Conservation (phyloP, 768 basidiomycete genomes). For the Mycena vulgaris region DNA sequence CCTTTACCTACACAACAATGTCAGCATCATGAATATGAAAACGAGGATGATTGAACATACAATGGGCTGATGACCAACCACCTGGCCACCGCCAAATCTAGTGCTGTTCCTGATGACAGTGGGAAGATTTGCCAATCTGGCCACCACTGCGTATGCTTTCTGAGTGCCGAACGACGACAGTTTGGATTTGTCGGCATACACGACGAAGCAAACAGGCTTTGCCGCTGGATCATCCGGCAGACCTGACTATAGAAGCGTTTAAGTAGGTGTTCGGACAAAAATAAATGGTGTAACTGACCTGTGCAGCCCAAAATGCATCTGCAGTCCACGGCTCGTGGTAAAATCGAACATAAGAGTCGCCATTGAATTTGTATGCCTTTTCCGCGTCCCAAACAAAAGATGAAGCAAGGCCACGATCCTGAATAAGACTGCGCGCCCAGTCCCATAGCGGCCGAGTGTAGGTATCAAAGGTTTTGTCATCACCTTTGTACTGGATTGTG, state of each 20-base stretch:
- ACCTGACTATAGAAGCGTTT: neutral
- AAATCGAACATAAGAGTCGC: constrained; percentile 43
- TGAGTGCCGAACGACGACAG: no score
- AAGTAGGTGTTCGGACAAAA: neutral
- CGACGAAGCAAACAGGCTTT: constrained; percentile 33
- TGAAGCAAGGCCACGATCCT: constrained; percentile 39
- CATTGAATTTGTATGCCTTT: constrained; percentile 51
- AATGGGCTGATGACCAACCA: no score
- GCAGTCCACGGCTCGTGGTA: constrained; percentile 58
- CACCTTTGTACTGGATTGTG: no score
- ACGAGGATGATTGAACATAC: neutral
- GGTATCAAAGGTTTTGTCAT: no score
- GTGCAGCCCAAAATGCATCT: constrained; percentile 52
- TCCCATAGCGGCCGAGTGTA: constrained; percentile 46
- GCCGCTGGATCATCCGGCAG: neutral
- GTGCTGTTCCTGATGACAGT: constrained; percentile 32
- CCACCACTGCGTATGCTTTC: no score
- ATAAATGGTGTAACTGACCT: constrained; percentile 44
- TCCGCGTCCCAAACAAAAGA: no score
- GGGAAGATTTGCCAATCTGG: constrained; percentile 33
- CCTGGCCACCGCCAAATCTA: constrained; percentile 35
- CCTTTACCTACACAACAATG: constrained; percentile 45
- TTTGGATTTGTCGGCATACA: no score
- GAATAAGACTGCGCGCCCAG: constrained; percentile 45
- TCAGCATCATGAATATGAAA: neutral